A percentile compares a stretch with the other conserved stretches of the same genome.
Conservation (phyloP, 441 rosid genomes). For the Daphne laureola region DNA sequence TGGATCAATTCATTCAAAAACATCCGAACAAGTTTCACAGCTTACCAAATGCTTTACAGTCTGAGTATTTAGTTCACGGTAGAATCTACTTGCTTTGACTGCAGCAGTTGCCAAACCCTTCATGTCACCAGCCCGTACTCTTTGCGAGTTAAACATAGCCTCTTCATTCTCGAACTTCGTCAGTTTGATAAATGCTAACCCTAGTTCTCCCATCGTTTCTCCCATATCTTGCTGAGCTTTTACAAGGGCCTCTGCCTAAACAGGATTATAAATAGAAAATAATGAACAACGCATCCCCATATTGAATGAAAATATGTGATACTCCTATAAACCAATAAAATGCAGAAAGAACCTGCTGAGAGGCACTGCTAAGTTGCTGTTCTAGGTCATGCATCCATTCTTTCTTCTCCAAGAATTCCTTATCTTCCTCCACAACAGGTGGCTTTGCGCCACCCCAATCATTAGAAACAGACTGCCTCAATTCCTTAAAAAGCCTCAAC, state of each 20-base stretch:
- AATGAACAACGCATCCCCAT: background rate
- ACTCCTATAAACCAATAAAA: background rate
- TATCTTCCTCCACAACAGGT: constrained; percentile 71
- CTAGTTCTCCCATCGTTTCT: constrained; percentile 81
- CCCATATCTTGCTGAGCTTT: constrained; percentile 94
- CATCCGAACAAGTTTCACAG: constrained; percentile 13
- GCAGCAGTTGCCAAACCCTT: constrained; percentile 83
- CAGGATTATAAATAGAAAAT: constrained; percentile 4
- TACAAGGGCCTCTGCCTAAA: constrained; percentile 74
- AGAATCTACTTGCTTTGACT: constrained; percentile 85
- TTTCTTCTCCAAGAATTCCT: constrained; percentile 73
- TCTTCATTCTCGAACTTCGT: constrained; percentile 86
- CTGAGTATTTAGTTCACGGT: constrained; percentile 69
- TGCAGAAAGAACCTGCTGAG: constrained; percentile 55
- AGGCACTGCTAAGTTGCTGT: constrained; percentile 72
- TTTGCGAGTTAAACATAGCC: constrained; percentile 56
- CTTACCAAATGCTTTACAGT: constrained; percentile 89
- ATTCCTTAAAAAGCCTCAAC: constrained; percentile 76
- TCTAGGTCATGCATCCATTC: constrained; percentile 72
- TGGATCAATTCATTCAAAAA: too few species aligned
- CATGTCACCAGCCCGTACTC: constrained; percentile 71
- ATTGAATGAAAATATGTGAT: too few species aligned
- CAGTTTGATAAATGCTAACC: constrained; percentile 72
- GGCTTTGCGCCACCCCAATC: constrained; percentile 82
- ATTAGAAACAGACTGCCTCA: constrained; percentile 71